Base-by-base conservation (phyloP, 192 early-diverging fungal genomes). In the Linnemannia elongata region DNA sequence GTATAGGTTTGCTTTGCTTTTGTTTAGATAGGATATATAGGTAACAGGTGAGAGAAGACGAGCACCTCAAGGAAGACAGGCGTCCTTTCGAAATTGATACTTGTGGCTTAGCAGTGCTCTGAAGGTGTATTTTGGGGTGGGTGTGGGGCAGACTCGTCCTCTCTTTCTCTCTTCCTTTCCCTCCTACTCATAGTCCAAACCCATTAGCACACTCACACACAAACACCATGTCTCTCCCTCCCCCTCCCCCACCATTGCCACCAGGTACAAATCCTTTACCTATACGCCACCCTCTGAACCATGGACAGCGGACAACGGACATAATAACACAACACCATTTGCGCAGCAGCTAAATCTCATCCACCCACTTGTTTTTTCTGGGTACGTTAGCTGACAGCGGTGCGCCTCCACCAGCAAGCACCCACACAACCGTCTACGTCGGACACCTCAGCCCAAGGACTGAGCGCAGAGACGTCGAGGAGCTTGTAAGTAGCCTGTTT, bases 391-490 rank as follows among this genome's bases (percentile, higher is more conserved):
- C 60, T 12, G 60, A 66, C 60, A 17, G 60, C 10, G 60, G 60
- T 38, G 60, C 60, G 13, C 69, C 85, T 39, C 6, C 79, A 30
- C 60, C 70, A 9, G 24, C 85, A 76, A 74, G 63, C 68, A 81
- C 85, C 9, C 85, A 87, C 52, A 79, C 80, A 8, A 81, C 73
- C 74, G 90, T 92, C 60, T 92, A 92, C 66, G 90, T 92, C 15
- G 91, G 91, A 30, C 90, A 91, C 54, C 72, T 92, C 47, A 88
- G 90, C 41, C 76, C 78, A 74, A 83, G 90, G 69, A 92, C 90
- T 36, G 90, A 89, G 76, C 87, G 90, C 45, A 78, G 91, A 55
- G 91, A 92, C 78, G 76, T 92, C 15, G 91, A 92, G 78, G 91
- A 92, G 41, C 69, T 92, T 77, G 90, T 91, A 83, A 44, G 77